These are phyloP conservation scores for Amaranthus cruentus DNA, from an alignment of 148 eudicot genomes.

Conservation along the genomic window DNA sequence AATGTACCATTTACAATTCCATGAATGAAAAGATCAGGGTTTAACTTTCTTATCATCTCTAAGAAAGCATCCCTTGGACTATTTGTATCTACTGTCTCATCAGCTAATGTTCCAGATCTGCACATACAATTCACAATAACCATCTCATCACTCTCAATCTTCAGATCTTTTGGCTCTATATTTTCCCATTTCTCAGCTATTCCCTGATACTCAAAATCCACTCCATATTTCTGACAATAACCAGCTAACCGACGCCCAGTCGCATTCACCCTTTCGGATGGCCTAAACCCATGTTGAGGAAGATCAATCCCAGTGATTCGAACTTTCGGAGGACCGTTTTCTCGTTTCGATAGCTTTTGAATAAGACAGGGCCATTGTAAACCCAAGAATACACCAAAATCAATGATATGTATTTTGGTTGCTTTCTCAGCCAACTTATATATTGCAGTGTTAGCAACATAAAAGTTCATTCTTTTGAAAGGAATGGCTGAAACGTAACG, in stretches of 20 bases:
- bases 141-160: constrained; percentile 31
- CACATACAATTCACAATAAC: constrained; percentile 43
- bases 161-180: constrained; percentile 27
- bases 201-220: constrained; percentile 34
- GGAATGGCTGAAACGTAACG: constrained; percentile 34
- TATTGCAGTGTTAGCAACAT: constrained; percentile 24
- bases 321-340: constrained; percentile 36
- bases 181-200: constrained; percentile 44
- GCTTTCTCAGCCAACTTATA: constrained; percentile 24
- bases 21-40: constrained; percentile 47
- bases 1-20: constrained; percentile 43
- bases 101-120: constrained; percentile 32
- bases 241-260: constrained; percentile 36
- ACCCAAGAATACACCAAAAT: constrained; percentile 40
- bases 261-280: constrained; percentile 34
- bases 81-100: constrained; percentile 35
- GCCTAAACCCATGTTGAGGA: constrained; percentile 45
- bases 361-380: constrained; percentile 45
- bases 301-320: constrained; percentile 43
- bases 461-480: constrained; percentile 28
- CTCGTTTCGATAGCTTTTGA: constrained; percentile 24
- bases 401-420: constrained; percentile 37
- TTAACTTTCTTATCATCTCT: constrained; percentile 28
- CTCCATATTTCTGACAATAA: constrained; percentile 40
- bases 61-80: constrained; percentile 48